phyloP scores from a whole-genome alignment of 1,284 basidiomycete genomes.

The Cryptococcus floricola region DNA sequence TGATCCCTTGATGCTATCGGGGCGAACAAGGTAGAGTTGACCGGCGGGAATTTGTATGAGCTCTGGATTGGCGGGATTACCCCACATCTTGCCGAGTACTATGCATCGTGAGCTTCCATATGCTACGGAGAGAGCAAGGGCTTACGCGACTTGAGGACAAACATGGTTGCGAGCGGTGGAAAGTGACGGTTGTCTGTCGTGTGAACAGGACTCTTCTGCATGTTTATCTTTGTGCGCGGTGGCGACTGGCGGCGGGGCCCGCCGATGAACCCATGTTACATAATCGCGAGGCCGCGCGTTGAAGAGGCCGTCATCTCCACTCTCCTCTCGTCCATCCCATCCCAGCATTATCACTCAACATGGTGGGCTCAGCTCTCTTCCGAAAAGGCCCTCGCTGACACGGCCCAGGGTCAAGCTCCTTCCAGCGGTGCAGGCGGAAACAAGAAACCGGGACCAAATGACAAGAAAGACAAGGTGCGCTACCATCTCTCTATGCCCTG shows the following conservation, averaged over 20 bases:
- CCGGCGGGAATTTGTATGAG: constrained; percentile 92
- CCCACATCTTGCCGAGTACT: constrained; percentile 95
- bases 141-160: constrained; percentile 77
- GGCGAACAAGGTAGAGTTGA: constrained; percentile 84
- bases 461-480: constrained; percentile 59
- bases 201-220: too few species aligned
- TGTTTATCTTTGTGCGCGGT: too few species aligned
- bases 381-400: background rate
- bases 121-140: constrained; percentile 23
- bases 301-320: background rate
- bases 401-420: constrained; percentile 67
- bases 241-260: too few species aligned
- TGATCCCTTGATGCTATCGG: constrained; percentile 82
- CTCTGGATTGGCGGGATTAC: constrained; percentile 71
- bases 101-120: constrained; percentile 8
- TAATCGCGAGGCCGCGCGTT: background rate
- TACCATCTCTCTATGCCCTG: background rate
- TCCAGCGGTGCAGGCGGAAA: constrained; percentile 58
- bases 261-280: background rate
- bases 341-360: background rate
- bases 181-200: background rate
- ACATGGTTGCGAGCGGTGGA: constrained; percentile 52
- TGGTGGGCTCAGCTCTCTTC: background rate
- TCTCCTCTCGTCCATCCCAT: background rate
- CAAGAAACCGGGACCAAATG: constrained; percentile 52